Evolutionary conservation across 1,284 basidiomycete genomes (phyloP).

Genomic region (Ustilago crameri): DNA sequence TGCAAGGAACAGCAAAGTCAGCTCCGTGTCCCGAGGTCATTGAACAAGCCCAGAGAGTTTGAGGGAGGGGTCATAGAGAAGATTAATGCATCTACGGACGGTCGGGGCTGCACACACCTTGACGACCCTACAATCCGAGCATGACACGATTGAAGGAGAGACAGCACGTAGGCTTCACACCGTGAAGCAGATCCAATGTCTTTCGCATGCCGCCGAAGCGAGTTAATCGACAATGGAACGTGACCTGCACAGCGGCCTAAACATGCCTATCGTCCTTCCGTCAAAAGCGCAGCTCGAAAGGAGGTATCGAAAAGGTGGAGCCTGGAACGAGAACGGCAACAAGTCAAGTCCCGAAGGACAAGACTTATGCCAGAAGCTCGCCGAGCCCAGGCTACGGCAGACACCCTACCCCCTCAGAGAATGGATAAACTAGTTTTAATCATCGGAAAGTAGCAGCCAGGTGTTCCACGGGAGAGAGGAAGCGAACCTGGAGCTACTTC

Average conservation of each 20-base stretch:
- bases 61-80: slow-evolving; percentile 50
- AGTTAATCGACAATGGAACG: slow-evolving; percentile 43
- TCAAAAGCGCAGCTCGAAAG: slow-evolving; percentile 13
- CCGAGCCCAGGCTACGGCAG: slow-evolving; percentile 31
- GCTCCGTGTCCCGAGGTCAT: not conserved
- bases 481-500: not conserved
- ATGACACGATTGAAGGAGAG: slow-evolving; percentile 3
- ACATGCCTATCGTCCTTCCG: slow-evolving; percentile 29
- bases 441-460: slow-evolving; percentile 19
- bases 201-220: slow-evolving; percentile 52
- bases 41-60: slow-evolving; percentile 4
- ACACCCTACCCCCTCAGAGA: slow-evolving; percentile 55
- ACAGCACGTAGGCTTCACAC: slow-evolving; percentile 51
- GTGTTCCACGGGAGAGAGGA: not conserved
- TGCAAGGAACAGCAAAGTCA: slow-evolving; percentile 2
- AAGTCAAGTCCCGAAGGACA: slow-evolving; percentile 6
- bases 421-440: slow-evolving; percentile 61
- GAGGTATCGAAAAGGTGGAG: slow-evolving; percentile 26
- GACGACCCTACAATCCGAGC: slow-evolving; percentile 13
- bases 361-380: slow-evolving; percentile 6
- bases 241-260: slow-evolving; percentile 38
- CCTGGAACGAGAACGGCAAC: slow-evolving; percentile 15
- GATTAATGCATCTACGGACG: slow-evolving; percentile 54
- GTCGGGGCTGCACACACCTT: slow-evolving; percentile 41
- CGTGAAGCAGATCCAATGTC: slow-evolving; percentile 15